These are phyloP conservation scores for Phalaenopsis aphrodite DNA, from an alignment of 106 monocot genomes.

Conservation along the genomic window DNA sequence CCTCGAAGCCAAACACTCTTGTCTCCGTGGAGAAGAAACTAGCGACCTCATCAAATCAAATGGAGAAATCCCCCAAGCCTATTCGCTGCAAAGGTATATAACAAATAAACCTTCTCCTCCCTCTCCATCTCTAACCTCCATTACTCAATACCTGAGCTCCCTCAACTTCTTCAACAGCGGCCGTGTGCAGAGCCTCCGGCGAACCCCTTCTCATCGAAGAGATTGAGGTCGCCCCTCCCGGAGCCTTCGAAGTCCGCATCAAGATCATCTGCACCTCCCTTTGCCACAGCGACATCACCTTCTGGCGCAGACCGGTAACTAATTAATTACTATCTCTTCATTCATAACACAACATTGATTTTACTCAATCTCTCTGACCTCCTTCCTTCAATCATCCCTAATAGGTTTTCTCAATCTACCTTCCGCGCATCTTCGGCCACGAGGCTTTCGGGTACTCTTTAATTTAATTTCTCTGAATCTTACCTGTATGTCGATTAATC, in stretches of 20 bases:
- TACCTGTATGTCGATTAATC: not conserved
- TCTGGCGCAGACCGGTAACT: constrained; percentile 43
- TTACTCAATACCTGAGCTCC: not conserved
- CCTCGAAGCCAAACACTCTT: not conserved
- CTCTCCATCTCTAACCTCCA: not conserved
- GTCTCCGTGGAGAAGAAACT: not conserved
- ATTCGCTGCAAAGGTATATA: constrained; percentile 31
- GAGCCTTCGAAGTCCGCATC: constrained; percentile 58
- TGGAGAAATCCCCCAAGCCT: constrained; percentile 4
- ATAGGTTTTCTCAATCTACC: not conserved
- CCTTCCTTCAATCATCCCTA: not conserved
- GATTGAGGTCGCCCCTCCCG: constrained; percentile 64
- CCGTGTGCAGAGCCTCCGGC: constrained; percentile 62
- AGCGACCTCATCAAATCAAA: not conserved
- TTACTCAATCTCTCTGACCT: not conserved
- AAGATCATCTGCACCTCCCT: constrained; percentile 88
- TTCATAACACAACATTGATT: not conserved
- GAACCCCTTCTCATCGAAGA: constrained; percentile 62
- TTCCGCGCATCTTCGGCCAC: constrained; percentile 75
- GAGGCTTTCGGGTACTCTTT: constrained; percentile 68
- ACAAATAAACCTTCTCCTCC: not conserved
- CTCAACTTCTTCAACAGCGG: constrained; percentile 22
- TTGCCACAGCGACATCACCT: constrained; percentile 85
- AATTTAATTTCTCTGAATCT: not conserved
- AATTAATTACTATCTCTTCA: not conserved